Conservation (phyloP, 345 rosid genomes). For the Melaleuca alternifolia region DNA sequence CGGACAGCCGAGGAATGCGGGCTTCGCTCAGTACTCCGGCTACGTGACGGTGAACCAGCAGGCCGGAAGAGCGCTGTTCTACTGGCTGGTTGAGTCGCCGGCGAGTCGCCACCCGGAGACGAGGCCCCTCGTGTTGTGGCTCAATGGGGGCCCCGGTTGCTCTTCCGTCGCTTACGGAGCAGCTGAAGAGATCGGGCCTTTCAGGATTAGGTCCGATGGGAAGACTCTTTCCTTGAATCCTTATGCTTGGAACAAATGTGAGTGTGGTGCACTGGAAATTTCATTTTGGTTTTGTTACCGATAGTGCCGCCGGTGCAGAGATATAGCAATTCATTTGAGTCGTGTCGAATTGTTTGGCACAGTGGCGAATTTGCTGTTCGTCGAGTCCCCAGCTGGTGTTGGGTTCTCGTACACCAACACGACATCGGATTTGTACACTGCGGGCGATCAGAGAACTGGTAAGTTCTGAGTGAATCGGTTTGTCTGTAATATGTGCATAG, state of each 20-base stretch:
- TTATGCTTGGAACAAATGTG: conserved; percentile 76
- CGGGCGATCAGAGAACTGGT: conserved; percentile 90
- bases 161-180: conserved; percentile 82
- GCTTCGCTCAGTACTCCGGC: conserved; percentile 74
- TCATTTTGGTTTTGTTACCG: neutral
- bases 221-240: conserved; percentile 65
- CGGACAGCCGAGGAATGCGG: conserved; percentile 62
- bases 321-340: neutral
- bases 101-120: conserved; percentile 40
- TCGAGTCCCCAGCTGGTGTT: conserved; percentile 97
- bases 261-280: neutral
- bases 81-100: conserved; percentile 87
- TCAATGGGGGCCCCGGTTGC: conserved; percentile 94
- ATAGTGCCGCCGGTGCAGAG: neutral
- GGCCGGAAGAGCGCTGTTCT: conserved; percentile 87
- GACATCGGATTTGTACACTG: conserved; percentile 65
- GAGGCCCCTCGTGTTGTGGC: conserved; percentile 86
- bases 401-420: conserved; percentile 91
- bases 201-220: conserved; percentile 63
- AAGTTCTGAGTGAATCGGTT: neutral
- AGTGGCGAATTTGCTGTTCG: conserved; percentile 91
- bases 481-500: neutral
- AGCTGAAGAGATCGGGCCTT: conserved; percentile 88
- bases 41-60: conserved; percentile 68
- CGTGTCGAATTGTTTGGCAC: neutral